Evolutionary conservation across 2,329 filamentous ascomycete genomes (phyloP).

Genomic region (Ceratocystis ficicola): DNA sequence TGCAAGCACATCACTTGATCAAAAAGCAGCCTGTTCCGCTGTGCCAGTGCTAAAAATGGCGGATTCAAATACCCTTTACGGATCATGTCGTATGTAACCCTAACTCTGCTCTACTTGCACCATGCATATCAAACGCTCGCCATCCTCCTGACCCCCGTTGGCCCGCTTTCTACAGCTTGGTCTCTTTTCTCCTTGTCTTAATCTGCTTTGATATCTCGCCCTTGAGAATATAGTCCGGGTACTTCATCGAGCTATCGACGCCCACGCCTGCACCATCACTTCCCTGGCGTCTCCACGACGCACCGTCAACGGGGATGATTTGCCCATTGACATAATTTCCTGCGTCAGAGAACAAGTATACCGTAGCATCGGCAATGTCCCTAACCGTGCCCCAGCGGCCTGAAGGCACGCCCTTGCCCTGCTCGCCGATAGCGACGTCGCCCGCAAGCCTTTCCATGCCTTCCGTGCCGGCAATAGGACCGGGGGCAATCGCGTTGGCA

Average conservation of each 20-base stretch:
- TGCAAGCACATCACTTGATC: slow-evolving; percentile 8
- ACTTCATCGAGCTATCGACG: slow-evolving; percentile 37
- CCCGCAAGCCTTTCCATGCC: slow-evolving; percentile 54
- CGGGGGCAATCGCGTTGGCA: slow-evolving; percentile 79
- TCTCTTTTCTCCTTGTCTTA: slow-evolving; percentile 29
- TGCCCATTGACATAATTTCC: slow-evolving; percentile 80
- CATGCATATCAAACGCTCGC: no score
- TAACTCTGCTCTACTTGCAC: neutral
- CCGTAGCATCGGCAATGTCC: slow-evolving; percentile 85
- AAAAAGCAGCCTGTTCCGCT: neutral
- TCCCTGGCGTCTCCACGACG: slow-evolving; percentile 43
- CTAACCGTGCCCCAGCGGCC: slow-evolving; percentile 68
- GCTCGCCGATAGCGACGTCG: slow-evolving; percentile 22
- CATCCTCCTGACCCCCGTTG: no score
- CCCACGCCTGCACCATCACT: slow-evolving; percentile 34
- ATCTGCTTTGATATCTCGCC: slow-evolving; percentile 30
- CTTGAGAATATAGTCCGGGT: slow-evolving; percentile 39
- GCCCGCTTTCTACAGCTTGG: slow-evolving; percentile 30
- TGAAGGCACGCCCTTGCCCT: slow-evolving; percentile 45
- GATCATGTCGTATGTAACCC: neutral
- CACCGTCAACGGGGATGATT: slow-evolving; percentile 61
- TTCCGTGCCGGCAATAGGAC: slow-evolving; percentile 76
- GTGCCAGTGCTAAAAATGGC: neutral
- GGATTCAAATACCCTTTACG: neutral
- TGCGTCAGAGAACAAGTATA: slow-evolving; percentile 76